Percentiles rank a stretch among this genome's conserved stretches.
These are phyloP conservation scores for Solanum sitiens DNA, from an alignment of 257 asterid genomes.

Conservation along the genomic window DNA sequence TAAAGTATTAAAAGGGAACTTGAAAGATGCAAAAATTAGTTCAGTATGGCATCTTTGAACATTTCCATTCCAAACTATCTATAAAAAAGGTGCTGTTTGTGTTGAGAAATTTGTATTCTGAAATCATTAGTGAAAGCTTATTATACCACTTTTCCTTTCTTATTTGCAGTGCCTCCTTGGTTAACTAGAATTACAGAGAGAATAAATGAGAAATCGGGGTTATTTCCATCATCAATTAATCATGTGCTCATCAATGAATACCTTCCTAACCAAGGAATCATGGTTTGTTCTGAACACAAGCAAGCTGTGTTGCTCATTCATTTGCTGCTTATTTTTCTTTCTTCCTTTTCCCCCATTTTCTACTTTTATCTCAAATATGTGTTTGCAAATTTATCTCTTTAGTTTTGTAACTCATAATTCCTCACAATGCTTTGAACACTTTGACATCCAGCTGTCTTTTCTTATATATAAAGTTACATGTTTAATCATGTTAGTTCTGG, in stretches of 20 bases:
- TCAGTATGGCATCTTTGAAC: neutral
- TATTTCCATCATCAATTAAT: too few relatives aligned
- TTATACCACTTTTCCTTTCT: neutral
- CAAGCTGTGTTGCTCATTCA: neutral
- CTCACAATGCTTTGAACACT: neutral
- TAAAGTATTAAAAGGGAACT: neutral
- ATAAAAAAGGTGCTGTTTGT: neutral
- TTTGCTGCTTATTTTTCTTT: neutral
- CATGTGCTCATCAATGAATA: too few relatives aligned
- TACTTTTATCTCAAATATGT: neutral
- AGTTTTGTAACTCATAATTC: neutral
- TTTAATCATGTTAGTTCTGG: neutral
- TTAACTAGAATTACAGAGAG: constrained; percentile 40
- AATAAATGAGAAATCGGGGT: too few relatives aligned
- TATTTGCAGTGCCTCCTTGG: constrained; percentile 88
- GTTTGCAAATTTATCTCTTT: neutral
- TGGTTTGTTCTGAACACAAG: constrained; percentile 35
- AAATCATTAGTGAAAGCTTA: neutral
- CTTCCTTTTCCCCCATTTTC: neutral
- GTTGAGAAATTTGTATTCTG: neutral
- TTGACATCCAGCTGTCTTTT: too few relatives aligned
- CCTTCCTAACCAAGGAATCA: too few relatives aligned
- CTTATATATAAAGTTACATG: too few relatives aligned
- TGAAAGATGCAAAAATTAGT: neutral
- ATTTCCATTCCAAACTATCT: neutral